Conservation (phyloP, 2,329 filamentous ascomycete species). For the Claviceps sp. region DNA sequence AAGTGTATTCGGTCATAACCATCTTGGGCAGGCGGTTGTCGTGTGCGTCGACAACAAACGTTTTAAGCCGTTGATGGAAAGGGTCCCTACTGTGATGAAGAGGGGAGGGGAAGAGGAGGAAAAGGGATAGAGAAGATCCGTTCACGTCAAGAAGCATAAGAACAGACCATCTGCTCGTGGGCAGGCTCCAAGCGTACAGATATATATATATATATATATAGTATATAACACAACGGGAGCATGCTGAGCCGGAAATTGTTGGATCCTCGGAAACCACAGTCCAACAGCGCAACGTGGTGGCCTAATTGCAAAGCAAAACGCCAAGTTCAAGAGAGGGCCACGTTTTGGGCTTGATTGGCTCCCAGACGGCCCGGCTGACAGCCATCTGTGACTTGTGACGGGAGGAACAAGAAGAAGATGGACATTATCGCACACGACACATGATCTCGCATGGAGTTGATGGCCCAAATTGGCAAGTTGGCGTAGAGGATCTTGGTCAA, state of each 20-base stretch:
- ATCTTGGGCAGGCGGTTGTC: slow-evolving; percentile 25
- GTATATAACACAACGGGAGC: neutral
- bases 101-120: neutral
- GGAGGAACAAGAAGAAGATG: neutral
- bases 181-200: neutral
- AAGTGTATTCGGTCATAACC: slow-evolving; percentile 49
- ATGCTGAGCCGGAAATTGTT: neutral
- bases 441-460: too few species aligned
- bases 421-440: too few species aligned
- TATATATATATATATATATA: neutral
- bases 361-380: neutral
- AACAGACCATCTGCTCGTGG: neutral
- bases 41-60: slow-evolving; percentile 1
- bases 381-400: too few species aligned
- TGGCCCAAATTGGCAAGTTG: too few species aligned
- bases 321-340: neutral
- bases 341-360: slow-evolving; percentile 2
- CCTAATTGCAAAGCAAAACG: too few species aligned
- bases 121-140: neutral
- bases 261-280: neutral
- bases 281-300: too few species aligned
- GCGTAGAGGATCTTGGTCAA: too few species aligned
- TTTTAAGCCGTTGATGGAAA: neutral
- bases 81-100: neutral
- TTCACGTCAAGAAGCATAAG: neutral